Base-by-base conservation (phyloP, 768 basidiomycete species). In the Boletellus ananiceps region DNA sequence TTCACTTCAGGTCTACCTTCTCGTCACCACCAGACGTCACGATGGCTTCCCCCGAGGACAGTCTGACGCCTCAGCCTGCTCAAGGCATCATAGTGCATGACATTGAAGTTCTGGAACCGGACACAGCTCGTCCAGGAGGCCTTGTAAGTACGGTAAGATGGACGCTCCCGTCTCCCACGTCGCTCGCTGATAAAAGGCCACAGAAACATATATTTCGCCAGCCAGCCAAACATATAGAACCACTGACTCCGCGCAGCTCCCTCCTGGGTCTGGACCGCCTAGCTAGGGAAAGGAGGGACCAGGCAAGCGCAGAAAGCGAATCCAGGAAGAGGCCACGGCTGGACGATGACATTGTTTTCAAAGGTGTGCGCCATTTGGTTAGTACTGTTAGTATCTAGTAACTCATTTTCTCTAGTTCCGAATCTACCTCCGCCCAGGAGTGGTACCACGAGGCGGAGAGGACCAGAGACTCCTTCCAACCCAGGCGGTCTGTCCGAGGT, bases 381-480 rank as follows among this genome's bases (percentile, higher is more conserved):
- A 8, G 33, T 27, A 16, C 29, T 19, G 31, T 5, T 1, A 23
- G 21, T n/a, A 1, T 8, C 23, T 5, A 7, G 23, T 6, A 25
- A 32, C 32, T 58, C 2, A 58, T 47, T 15, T 13, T 14, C 12
- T 14, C 5, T 50, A 96, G 94, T 97, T 16, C 94, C 94, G 0
- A 77, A 67, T 34, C 66, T 94, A 18, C 94, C 93, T 50, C 71
- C 73, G 13, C 72, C 72, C 27, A 75, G 80, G 40, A 69, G 64
- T 35, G 66, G 72, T n/a, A 82, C 85, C 59, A 62, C 76, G 2
- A 79, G 95, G 5, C 83, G 88, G 52, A 74, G 88, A 51, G 88
- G 83, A 0, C 86, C 87, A 57, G 95, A 96, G 57, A 98, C 95
- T 0, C 95, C 95, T 0, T 95, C 94, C 16, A 89, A 94, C 63